Evolutionary conservation across 345 rosid genomes (phyloP), one percentile per base, ranked within the genome.

Genomic region (Viola odorata): DNA sequence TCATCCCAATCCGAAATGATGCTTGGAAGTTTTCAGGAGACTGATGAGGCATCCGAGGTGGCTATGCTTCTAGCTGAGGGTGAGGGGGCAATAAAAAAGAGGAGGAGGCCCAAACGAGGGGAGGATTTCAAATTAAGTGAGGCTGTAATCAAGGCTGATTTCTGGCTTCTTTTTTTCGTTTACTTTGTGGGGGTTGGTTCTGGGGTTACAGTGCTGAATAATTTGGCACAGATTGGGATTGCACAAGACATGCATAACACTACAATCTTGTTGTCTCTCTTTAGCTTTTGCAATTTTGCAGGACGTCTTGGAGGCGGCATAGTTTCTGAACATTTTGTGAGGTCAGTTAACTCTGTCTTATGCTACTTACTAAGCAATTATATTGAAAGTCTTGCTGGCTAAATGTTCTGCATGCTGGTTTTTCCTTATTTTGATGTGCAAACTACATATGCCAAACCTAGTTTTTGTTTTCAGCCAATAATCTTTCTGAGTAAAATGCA

Each of bases 81-180:
- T 7, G 85, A 84, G 57, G 92, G 92, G 12, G 92, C 88, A 0
- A 72, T 86, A 58, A 78, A 80, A 80, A 86, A 85, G 75, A 85
- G 65, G 71, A 76, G 84, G 63, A 72, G 75, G 73, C 88, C 91
- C 42, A 85, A 75, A 69, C 73, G 91, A 68, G 91, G 91, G 57
- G 88, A 85, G 73, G 86, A 83, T 71, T 86, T 86, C 65, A 75
- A 58, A 47, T 81, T 86, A 63, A 66, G 56, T 14, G 92, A 82
- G 66, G 92, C 89, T 59, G 54, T 82, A 58, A 45, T 86, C 61
- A 84, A 86, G 74, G 89, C 92, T 37, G 92, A 86, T 80, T 86
- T 84, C 75, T 86, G 92, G 92, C 87, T 84, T 50, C 87, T 86
- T 64, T 86, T 80, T 75, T 71, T 73, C 52, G 84, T 78, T 64